Base-by-base conservation (phyloP, 2,329 filamentous ascomycete species). In the Beauveria varroae region DNA sequence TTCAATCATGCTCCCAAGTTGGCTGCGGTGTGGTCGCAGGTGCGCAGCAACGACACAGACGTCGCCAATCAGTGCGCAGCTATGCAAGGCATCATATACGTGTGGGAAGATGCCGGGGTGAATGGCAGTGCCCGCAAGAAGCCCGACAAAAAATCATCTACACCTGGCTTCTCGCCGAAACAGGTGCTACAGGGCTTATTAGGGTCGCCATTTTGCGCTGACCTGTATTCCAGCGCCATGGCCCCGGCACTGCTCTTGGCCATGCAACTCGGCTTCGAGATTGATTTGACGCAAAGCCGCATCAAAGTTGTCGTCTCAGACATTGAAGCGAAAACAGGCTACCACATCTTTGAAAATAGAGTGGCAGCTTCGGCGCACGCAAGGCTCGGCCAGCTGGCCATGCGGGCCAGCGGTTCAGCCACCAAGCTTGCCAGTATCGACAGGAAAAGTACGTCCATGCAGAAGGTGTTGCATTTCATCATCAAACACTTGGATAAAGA, bases 1-100 rank as follows among this genome's bases (percentile, higher is more conserved):
- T 70, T 75, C 61, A 71, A 69, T 59, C 75, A 75, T 50, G 69
- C 71, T 20, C 75, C 75, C 2, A 77, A 77, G 57, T 64, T 76
- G 26, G 74, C 72, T 7, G 67, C 69, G 18, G 65, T 73, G 26
- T 77, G 75, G 75, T 74, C 73, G 2, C 68, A 73, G 52, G 64
- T 63, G 30, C 59, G 55, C 30, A 66, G 65, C 24, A 61, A 26
- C 57, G 18, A 37, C 64, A 20, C 16, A 2, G 40, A 1, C n/a
- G 26, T 2, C n/a, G 57, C 1, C 8, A 8, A 20, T 61, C 5
- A 57, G 61, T 5, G 62, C 64, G 49, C 63, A 10, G 56, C 68
- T n/a, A 75, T 69, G 0, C 65, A 70, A 26, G 71, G 68, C 14
- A 67, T 77, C 49, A 63, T 76, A 30, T 68, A 60, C 37, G 47